These are phyloP conservation scores for Stropharia rugosoannulata DNA, from an alignment of 768 basidiomycete genomes.

Conservation along the genomic window DNA sequence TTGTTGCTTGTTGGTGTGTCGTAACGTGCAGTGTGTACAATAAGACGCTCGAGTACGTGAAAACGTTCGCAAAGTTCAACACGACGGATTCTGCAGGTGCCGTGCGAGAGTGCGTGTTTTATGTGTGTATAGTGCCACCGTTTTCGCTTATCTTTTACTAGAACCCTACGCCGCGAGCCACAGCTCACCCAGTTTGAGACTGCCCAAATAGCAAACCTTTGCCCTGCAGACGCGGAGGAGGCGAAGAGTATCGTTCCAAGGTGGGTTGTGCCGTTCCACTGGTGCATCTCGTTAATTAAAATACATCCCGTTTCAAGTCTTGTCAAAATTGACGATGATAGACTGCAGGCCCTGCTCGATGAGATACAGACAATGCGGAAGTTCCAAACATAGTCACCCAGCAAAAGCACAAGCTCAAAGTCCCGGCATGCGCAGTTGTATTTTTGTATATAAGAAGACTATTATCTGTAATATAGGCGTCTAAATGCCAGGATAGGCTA, in stretches of 20 bases:
- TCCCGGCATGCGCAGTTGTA: not conserved
- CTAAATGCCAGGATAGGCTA: too few species aligned
- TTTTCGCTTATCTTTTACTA: slow-evolving; percentile 23
- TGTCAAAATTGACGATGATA: slow-evolving; percentile 86
- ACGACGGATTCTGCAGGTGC: slow-evolving; percentile 82
- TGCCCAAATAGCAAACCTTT: slow-evolving; percentile 89
- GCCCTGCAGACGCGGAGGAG: slow-evolving; percentile 86
- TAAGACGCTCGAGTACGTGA: slow-evolving; percentile 90
- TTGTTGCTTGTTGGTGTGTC: not conserved
- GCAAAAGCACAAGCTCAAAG: slow-evolving; percentile 9
- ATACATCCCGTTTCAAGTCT: slow-evolving; percentile 44
- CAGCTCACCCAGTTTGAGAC: slow-evolving; percentile 88
- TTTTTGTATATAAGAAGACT: not conserved
- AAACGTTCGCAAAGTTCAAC: slow-evolving; percentile 88
- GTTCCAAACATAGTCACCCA: slow-evolving; percentile 62
- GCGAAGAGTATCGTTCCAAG: slow-evolving; percentile 91
- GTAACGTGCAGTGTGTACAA: slow-evolving; percentile 81
- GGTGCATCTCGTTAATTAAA: not conserved
- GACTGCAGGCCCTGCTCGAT: slow-evolving; percentile 76
- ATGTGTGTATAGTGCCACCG: not conserved
- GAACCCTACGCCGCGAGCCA: slow-evolving; percentile 76
- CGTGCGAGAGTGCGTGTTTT: slow-evolving; percentile 75
- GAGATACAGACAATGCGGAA: slow-evolving; percentile 91
- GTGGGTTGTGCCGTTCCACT: slow-evolving; percentile 31
- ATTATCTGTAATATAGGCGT: too few species aligned